Base-by-base conservation (phyloP, 495 filamentous ascomycete species). In the Talaromyces liani region DNA sequence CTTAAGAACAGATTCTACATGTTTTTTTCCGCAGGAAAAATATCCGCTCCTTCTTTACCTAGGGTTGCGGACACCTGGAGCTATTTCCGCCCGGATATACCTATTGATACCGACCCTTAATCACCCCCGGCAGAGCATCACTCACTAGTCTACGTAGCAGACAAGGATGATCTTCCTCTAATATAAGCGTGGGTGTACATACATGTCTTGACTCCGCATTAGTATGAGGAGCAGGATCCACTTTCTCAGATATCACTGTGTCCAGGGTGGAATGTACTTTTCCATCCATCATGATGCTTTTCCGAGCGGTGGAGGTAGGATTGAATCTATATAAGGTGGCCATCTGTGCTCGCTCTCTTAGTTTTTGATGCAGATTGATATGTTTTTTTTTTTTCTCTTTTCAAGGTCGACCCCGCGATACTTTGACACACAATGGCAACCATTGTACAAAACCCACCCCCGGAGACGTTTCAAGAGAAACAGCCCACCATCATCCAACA, bases 221-320 rank as follows among this genome's bases (percentile, higher is more conserved):
- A 29, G 29, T 31, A 41, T 41, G 36, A 41, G 36, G 12, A 41
- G 14, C 4, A 16, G 22, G n/a, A 0, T 62, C 22, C 60, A 62
- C 51, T 29, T 24, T 62, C 24, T 18, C 16, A 36, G 10, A 10
- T 12, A 3, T 36, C 33, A 12, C 10, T 14, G 16, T 41, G 1
- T 12, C 49, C 49, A 22, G 22, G 18, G 51, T 55, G 51, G 45
- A 49, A 55, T 16, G 12, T 55, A n/a, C 51, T 55, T 55, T 55
- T 55, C 51, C 51, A 55, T 8, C 24, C 20, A 29, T 56, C 54
- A 56, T 58, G 56, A 39, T 58, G 29, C 56, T 58, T 58, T 58
- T 58, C 56, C 56, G 56, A 34, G 56, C 56, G 6, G 18, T 39
- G 6, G 31, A 24, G 16, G 56, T 34, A 29, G 6, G 25, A 33